Conservation (phyloP, 345 rosid species). For the Eucalyptus pauciflora region DNA sequence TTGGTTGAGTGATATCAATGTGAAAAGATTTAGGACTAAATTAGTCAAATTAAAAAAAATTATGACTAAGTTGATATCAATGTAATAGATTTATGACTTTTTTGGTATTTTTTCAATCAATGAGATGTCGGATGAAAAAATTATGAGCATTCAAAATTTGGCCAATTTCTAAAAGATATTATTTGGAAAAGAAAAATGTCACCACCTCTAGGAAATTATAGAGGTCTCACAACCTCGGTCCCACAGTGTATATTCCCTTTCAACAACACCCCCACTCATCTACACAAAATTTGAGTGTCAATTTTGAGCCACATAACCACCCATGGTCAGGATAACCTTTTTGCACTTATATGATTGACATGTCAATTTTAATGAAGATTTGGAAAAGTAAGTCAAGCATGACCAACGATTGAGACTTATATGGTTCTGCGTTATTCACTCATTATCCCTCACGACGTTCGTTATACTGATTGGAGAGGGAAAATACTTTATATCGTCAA, state of each 20-base stretch:
- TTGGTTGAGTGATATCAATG: fast-evolving
- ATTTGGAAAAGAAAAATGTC: background rate
- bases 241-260: background rate
- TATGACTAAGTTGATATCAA: no score
- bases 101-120: no score
- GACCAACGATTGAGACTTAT: fast-evolving
- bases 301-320: background rate
- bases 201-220: no score
- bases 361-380: no score
- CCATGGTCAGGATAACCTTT: no score
- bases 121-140: background rate
- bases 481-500: fast-evolving
- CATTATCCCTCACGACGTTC: background rate
- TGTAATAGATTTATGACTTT: no score
- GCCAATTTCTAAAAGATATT: background rate
- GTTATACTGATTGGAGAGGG: fast-evolving
- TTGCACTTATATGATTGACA: no score
- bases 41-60: fast-evolving
- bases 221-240: background rate
- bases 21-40: fast-evolving
- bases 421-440: background rate
- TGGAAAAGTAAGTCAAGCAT: background rate
- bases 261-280: background rate
- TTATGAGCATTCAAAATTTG: background rate
- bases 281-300: background rate